Evolutionary conservation across 805 yeast genomes (phyloP), one percentile per base, ranked within the genome.

Genomic region (Ogataea nonfermentans): DNA sequence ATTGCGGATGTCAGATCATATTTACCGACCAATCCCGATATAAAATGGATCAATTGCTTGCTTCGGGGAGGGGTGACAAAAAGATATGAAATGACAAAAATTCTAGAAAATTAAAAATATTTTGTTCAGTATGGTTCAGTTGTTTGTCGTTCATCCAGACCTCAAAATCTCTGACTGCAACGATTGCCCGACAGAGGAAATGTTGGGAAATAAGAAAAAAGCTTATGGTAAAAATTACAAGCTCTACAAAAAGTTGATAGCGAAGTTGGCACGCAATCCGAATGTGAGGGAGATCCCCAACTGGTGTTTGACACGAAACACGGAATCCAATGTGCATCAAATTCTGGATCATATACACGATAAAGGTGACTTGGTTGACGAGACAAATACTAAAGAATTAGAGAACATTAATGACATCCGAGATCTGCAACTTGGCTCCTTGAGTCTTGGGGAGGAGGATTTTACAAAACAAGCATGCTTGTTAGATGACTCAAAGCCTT

Each of bases 61-160:
- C 30, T 26, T 30, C n/a, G n/a, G n/a, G n/a, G 29, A 17, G 14
- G 12, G 28, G 10, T n/a, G 14, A n/a, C 14, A 29, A 29, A 29
- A 29, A 13, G 31, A 14, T 29, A 14, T 15, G 20, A 13, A 15
- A 4, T 13, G 19, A 8, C 33, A 17, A 17, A 32, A 12, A 25
- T 37, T 16, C 22, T 29, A 14, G 6, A 16, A 13, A 11, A 6
- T 14, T 8, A 10, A 20, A 17, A 17, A 23, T 11, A 25, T 37
- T 16, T 17, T 5, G 3, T 11, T n/a, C 13, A 37, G 10, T 16
- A 57, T 59, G 63, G 53, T 47, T 15, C 59, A 61, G 27, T 26
- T 60, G 11, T 61, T 49, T 30, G 42, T 61, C 35, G 62, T 60
- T 14, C 55, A 56, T 30, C 63, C 65, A n/a, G 59, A 61, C 27